A percentile compares a stretch with the other conserved stretches of the same genome.
Conservation (phyloP, 2,329 filamentous ascomycete species). For the Cryphonectria radicalis region DNA sequence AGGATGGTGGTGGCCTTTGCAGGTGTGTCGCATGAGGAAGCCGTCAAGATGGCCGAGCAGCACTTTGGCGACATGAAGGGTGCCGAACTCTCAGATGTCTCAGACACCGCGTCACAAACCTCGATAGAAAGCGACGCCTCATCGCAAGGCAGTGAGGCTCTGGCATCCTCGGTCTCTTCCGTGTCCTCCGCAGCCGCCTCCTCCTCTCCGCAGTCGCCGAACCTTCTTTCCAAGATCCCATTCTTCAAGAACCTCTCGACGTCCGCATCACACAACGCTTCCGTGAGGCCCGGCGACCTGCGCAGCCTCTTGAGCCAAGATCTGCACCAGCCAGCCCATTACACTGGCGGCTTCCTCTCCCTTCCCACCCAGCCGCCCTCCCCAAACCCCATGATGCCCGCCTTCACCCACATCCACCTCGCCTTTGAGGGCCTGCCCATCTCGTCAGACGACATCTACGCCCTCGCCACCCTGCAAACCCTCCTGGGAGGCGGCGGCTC, state of each 20-base stretch:
- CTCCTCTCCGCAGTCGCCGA: constrained; percentile 54
- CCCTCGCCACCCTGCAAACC: constrained; percentile 91
- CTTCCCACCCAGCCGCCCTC: constrained; percentile 81
- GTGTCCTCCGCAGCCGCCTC: constrained; percentile 36
- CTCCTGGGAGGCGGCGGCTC: constrained; percentile 94
- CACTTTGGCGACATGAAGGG: constrained; percentile 91
- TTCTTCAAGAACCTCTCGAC: constrained; percentile 90
- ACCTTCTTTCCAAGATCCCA: constrained; percentile 73
- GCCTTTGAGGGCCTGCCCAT: constrained; percentile 95
- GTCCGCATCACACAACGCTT: constrained; percentile 66
- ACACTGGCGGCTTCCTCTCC: constrained; percentile 91
- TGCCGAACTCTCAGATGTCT: constrained; percentile 51
- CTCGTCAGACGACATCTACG: constrained; percentile 90
- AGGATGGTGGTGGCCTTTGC: constrained; percentile 94
- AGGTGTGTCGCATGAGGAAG: constrained; percentile 80
- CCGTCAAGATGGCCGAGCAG: constrained; percentile 77
- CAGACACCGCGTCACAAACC: constrained; percentile 63
- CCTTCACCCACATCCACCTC: constrained; percentile 90
- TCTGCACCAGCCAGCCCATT: constrained; percentile 71
- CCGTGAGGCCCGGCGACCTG: constrained; percentile 51
- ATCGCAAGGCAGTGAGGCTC: constrained; percentile 38
- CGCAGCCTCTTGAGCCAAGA: constrained; percentile 54
- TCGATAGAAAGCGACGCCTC: constrained; percentile 49
- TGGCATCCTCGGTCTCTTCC: constrained; percentile 40
- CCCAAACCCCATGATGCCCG: constrained; percentile 74